phyloP scores from a whole-genome alignment of 345 rosid species.

The Arabidopsis suecica region DNA sequence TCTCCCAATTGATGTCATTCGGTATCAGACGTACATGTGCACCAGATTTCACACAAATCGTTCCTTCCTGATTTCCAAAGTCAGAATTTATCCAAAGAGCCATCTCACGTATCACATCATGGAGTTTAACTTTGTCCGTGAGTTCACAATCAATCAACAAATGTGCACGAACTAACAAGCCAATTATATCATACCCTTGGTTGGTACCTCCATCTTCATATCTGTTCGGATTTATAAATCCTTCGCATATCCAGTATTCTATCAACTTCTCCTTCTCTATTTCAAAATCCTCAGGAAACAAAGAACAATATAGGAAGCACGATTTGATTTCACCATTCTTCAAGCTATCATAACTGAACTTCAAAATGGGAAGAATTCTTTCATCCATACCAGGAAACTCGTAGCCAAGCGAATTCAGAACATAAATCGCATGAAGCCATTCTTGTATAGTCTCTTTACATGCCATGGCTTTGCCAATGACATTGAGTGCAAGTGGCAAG shows the following conservation, averaged over 20 bases:
- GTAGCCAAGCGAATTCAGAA: not conserved
- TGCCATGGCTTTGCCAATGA: not conserved
- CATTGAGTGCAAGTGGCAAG: too few relatives aligned
- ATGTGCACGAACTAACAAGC: not conserved
- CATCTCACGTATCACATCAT: not conserved
- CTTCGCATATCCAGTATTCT: not conserved
- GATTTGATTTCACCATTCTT: not conserved
- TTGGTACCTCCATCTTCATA: constrained; percentile 1
- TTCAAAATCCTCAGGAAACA: not conserved
- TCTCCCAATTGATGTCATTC: too few relatives aligned
- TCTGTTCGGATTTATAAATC: not conserved
- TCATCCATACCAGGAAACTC: not conserved
- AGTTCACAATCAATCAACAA: not conserved
- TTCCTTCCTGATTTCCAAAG: not conserved
- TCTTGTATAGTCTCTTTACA: not conserved
- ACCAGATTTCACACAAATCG: too few relatives aligned
- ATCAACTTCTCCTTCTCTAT: not conserved
- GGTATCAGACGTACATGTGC: too few relatives aligned
- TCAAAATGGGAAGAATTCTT: not conserved
- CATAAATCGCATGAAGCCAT: not conserved
- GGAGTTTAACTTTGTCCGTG: not conserved
- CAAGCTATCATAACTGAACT: not conserved
- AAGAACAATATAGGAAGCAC: not conserved
- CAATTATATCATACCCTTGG: not conserved
- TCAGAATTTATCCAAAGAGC: not conserved